Base-by-base conservation (phyloP, 495 filamentous ascomycete species). In the Daldinia bambusicola region DNA sequence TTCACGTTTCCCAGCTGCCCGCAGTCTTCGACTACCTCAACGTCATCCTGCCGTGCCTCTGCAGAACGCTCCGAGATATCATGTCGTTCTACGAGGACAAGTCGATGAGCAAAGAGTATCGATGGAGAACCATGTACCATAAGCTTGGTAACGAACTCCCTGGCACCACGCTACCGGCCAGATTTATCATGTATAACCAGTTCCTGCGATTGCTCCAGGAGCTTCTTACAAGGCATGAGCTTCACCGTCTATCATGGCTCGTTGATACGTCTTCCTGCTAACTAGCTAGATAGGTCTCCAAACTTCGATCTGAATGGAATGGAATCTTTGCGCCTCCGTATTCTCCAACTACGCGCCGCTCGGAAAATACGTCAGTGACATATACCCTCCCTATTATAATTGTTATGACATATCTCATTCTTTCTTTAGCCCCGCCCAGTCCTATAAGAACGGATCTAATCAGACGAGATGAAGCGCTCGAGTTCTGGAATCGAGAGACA, bases 61-160 rank as follows among this genome's bases (percentile, higher is more conserved):
- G 77, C 57, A 79, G 77, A 55, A 83, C 82, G 2, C 76, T 87
- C 48, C 75, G 79, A 43, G 86, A 88, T 63, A 88, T 88, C 73
- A 83, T 76, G 56, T 37, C 65, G 4, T 81, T 83, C 70, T 82
- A 86, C 66, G 84, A 84, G 43, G 82, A 88, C 64, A 83, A 80
- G 63, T 77, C 74, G 5, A 20, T 84, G 30, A 75, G 79, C 40
- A 80, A 80, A 51, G 79, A 83, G 63, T 77, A 77, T 38, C 77
- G 84, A 43, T 88, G 85, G 85, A 80, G 80, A 32, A 80, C 81
- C 38, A 86, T 88, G 84, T 83, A 84, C 62, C 79, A 86, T 78
- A 81, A 80, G 55, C 81, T 85, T 80, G 81, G 80, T 1, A 80
- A 82, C 34, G 84, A 83, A 70, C 81, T 80, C 41, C 80, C 76